phyloP scores from a whole-genome alignment of 2,329 filamentous ascomycete species.

The Leptographium lundbergii region DNA sequence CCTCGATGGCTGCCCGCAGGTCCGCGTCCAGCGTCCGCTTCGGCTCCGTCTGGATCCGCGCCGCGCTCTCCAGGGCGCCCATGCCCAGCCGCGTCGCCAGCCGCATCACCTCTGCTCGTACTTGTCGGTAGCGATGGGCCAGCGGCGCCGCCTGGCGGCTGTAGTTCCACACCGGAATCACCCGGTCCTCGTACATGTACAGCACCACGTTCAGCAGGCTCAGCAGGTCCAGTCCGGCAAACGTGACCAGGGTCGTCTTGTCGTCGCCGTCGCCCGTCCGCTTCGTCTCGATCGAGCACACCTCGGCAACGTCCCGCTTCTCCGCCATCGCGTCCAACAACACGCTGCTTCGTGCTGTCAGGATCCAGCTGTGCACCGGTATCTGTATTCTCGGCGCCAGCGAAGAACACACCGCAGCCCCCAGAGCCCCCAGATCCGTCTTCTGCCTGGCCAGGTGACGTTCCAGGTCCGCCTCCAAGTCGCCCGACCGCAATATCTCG shows the following conservation, averaged over 20 bases:
- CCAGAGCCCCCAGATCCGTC: slow-evolving; percentile 20
- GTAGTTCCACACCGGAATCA: slow-evolving; percentile 80
- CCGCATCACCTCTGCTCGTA: slow-evolving; percentile 79
- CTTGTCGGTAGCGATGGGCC: slow-evolving; percentile 63
- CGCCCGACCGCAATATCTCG: slow-evolving; percentile 46
- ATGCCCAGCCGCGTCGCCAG: slow-evolving; percentile 50
- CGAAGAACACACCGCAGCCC: slow-evolving; percentile 38
- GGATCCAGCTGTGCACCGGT: slow-evolving; percentile 71
- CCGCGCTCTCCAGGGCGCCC: slow-evolving; percentile 59
- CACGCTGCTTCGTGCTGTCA: slow-evolving; percentile 60
- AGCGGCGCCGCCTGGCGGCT: slow-evolving; percentile 51
- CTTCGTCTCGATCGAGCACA: slow-evolving; percentile 38
- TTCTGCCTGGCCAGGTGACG: slow-evolving; percentile 32
- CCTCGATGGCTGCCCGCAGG: slow-evolving; percentile 54
- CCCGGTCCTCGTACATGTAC: slow-evolving; percentile 67
- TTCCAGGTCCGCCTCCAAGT: slow-evolving; percentile 51
- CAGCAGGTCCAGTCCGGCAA: slow-evolving; percentile 60
- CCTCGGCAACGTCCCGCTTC: slow-evolving; percentile 46
- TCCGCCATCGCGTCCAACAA: slow-evolving; percentile 50
- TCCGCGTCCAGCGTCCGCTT: slow-evolving; percentile 54
- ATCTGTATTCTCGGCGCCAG: slow-evolving; percentile 56
- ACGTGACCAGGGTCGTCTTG: slow-evolving; percentile 37
- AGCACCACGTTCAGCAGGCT: slow-evolving; percentile 68
- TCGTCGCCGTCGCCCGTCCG: slow-evolving; percentile 25
- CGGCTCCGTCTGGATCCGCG: slow-evolving; percentile 59